A percentile compares a stretch with the other conserved stretches of the same genome.
These are phyloP conservation scores for Trichoderma semiorbis DNA, from an alignment of 2,329 filamentous ascomycete species.

Conservation along the genomic window DNA sequence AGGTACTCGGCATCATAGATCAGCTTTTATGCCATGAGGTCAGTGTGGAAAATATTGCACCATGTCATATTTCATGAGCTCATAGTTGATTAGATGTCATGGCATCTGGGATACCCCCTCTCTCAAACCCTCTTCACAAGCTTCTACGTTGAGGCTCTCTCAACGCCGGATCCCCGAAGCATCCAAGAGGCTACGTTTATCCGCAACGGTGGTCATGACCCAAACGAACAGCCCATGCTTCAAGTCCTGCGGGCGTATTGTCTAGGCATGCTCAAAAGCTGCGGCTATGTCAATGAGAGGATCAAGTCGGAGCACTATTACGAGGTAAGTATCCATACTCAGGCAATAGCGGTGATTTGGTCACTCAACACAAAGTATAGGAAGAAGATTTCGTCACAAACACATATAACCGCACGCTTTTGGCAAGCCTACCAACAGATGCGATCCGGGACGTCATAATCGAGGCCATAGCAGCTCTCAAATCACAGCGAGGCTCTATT, in stretches of 20 bases:
- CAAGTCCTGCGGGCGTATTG: slow-evolving; percentile 80
- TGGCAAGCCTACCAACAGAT: slow-evolving; percentile 59
- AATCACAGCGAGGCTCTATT: slow-evolving; percentile 38
- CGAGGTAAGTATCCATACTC: slow-evolving; percentile 55
- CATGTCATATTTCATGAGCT: not conserved
- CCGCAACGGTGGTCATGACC: slow-evolving; percentile 30
- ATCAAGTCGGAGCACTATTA: slow-evolving; percentile 85
- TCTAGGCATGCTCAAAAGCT: slow-evolving; percentile 77
- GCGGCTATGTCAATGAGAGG: slow-evolving; percentile 71
- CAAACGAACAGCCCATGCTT: slow-evolving; percentile 46
- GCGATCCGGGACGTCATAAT: slow-evolving; percentile 55
- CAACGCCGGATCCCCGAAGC: slow-evolving; percentile 64
- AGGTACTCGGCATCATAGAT: slow-evolving; percentile 92
- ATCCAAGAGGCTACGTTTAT: slow-evolving; percentile 65
- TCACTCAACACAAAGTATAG: slow-evolving; percentile 38
- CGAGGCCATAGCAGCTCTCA: slow-evolving; percentile 52
- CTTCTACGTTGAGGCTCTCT: slow-evolving; percentile 78
- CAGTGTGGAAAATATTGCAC: slow-evolving; percentile 20
- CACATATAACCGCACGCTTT: slow-evolving; percentile 75
- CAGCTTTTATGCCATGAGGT: slow-evolving; percentile 88
- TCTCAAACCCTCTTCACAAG: slow-evolving; percentile 94
- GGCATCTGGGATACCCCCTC: slow-evolving; percentile 93
- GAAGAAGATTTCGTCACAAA: slow-evolving; percentile 97
- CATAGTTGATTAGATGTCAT: slow-evolving; percentile 66
- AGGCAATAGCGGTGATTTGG: not conserved